Conservation (phyloP, 2,329 filamentous ascomycete genomes). For the Zymoseptoria ardabiliae region DNA sequence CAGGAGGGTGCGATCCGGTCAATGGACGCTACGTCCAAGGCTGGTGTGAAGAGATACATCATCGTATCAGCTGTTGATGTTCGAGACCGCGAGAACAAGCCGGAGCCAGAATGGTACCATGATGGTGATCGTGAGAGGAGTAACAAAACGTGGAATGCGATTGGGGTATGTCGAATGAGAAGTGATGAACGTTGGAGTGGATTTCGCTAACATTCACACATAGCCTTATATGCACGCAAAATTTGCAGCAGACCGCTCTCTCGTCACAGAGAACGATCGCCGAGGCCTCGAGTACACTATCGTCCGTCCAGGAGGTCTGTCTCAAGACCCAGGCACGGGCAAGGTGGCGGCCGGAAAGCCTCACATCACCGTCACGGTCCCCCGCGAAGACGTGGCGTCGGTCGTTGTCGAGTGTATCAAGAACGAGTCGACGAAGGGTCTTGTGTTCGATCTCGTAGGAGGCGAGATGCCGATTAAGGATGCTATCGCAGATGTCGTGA, state of each 20-base stretch:
- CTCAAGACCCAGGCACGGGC: conserved; percentile 41
- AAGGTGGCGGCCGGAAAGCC: conserved; percentile 39
- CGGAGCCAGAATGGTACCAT: conserved; percentile 39
- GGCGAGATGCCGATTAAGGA: conserved; percentile 34
- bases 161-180: conserved; percentile 20
- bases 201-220: neutral
- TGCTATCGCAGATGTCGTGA: conserved; percentile 34
- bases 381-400: conserved; percentile 54
- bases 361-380: conserved; percentile 34
- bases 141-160: conserved; percentile 33
- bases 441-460: conserved; percentile 40
- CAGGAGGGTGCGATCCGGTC: conserved; percentile 57
- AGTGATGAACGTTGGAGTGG: neutral
- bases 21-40: conserved; percentile 51
- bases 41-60: conserved; percentile 55
- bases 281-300: conserved; percentile 41
- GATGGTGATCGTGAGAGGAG: conserved; percentile 33
- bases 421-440: conserved; percentile 38
- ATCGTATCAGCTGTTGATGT: conserved; percentile 56
- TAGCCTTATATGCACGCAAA: conserved; percentile 37
- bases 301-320: conserved; percentile 37
- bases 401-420: conserved; percentile 50
- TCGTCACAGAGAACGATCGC: conserved; percentile 33
- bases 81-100: conserved; percentile 38
- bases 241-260: conserved; percentile 35